A percentile compares a stretch with the other conserved stretches of the same genome.
Evolutionary conservation across 768 basidiomycete genomes (phyloP).

Genomic region (Lactarius deliciosus): DNA sequence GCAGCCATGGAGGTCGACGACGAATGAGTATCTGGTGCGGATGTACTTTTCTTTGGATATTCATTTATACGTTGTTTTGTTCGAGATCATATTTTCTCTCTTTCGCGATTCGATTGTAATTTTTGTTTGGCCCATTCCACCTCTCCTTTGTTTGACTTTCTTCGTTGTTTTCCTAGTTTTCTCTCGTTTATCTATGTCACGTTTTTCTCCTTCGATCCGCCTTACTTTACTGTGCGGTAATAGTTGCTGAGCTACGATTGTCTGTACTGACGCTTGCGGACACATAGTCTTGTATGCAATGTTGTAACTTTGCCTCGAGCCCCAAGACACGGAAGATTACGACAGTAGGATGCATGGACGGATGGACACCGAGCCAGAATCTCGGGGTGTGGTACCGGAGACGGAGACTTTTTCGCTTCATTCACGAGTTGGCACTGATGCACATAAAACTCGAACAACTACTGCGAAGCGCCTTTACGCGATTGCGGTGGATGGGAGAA

Average conservation of each 20-base stretch:
- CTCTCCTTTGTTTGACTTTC: background rate
- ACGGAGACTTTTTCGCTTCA: background rate
- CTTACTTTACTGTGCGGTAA: conserved; percentile 20
- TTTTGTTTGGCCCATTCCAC: conserved; percentile 11
- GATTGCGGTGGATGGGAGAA: background rate
- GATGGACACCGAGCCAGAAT: background rate
- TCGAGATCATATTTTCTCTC: background rate
- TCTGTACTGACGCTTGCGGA: conserved; percentile 20
- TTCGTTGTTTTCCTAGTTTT: background rate
- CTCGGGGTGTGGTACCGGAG: background rate
- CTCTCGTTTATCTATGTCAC: background rate
- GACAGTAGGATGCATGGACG: background rate
- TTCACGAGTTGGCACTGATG: background rate
- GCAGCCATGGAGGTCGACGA: conserved; percentile 29
- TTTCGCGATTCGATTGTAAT: conserved; percentile 7
- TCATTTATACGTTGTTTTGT: background rate
- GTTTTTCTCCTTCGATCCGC: background rate
- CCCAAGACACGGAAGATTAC: background rate
- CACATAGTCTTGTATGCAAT: conserved; percentile 21
- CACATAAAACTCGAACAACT: background rate
- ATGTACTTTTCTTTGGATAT: background rate
- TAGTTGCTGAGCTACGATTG: conserved; percentile 5
- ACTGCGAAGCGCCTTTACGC: background rate
- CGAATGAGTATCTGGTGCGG: conserved; percentile 7
- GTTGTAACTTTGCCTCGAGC: conserved; percentile 11